These are phyloP conservation scores for Schizophyllum amplum DNA, from an alignment of 1,284 basidiomycete genomes.

Conservation along the genomic window DNA sequence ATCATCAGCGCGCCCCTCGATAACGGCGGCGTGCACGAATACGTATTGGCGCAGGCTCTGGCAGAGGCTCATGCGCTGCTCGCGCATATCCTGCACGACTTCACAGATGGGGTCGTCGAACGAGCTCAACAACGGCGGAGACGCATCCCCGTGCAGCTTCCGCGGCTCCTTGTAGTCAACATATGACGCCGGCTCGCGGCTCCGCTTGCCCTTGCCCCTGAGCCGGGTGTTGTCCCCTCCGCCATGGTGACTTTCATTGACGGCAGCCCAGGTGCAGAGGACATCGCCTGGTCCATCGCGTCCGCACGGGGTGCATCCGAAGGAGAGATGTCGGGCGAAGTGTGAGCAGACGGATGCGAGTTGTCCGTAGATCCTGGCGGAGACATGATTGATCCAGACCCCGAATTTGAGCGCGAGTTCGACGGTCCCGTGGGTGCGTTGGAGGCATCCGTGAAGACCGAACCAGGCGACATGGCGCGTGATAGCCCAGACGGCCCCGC, in stretches of 20 bases:
- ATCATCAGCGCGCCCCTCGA: slow-evolving; percentile 75
- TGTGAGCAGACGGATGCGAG: too few relatives aligned
- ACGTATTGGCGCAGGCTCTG: slow-evolving; percentile 87
- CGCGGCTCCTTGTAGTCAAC: slow-evolving; percentile 55
- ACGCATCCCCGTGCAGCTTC: slow-evolving; percentile 39
- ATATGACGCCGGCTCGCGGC: neutral
- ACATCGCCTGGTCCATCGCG: neutral
- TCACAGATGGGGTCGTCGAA: slow-evolving; percentile 69
- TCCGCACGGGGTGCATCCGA: too few relatives aligned
- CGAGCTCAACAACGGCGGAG: slow-evolving; percentile 52
- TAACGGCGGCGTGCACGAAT: slow-evolving; percentile 81
- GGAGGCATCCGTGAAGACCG: neutral
- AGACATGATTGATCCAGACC: neutral
- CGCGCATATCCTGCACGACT: slow-evolving; percentile 82
- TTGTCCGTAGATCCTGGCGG: too few relatives aligned
- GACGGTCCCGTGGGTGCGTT: neutral
- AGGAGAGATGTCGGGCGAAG: too few relatives aligned
- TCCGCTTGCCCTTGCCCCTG: neutral
- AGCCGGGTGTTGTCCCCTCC: neutral
- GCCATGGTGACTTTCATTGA: too few relatives aligned
- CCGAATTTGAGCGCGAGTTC: too few relatives aligned
- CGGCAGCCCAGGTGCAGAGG: too few relatives aligned
- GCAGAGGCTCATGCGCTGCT: slow-evolving; percentile 87
- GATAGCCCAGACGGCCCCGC: neutral
- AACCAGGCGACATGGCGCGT: neutral